Conservation (phyloP, 2,329 filamentous ascomycete species). For the Scleromitrula shiraiana region DNA sequence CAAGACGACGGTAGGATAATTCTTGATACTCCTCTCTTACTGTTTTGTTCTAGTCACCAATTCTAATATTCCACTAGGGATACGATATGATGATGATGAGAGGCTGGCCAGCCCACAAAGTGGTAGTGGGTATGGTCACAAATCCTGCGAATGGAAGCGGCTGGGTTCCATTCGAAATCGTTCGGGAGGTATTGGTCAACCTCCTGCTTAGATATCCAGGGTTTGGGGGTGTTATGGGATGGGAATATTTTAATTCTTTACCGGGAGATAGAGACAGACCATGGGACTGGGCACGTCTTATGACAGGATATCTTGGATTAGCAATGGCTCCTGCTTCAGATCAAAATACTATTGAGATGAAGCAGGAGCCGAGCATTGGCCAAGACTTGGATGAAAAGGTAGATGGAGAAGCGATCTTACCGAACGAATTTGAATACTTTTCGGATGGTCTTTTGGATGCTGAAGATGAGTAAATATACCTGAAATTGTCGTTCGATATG, state of each 20-base stretch:
- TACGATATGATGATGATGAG: constrained; percentile 47
- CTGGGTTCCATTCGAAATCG: constrained; percentile 50
- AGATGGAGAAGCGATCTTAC: constrained; percentile 13
- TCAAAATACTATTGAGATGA: not conserved
- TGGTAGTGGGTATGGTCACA: constrained; percentile 77
- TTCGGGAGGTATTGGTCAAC: constrained; percentile 48
- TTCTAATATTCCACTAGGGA: constrained; percentile 27
- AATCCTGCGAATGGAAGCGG: constrained; percentile 66
- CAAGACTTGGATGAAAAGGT: constrained; percentile 8
- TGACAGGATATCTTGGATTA: constrained; percentile 33
- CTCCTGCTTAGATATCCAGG: constrained; percentile 52
- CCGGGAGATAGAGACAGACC: constrained; percentile 55
- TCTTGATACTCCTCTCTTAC: no score
- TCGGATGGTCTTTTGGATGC: constrained; percentile 15
- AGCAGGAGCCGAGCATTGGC: not conserved
- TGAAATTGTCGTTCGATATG: not conserved
- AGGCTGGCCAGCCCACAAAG: constrained; percentile 64
- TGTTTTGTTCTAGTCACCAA: no score
- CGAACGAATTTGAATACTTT: constrained; percentile 17
- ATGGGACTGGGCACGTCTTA: constrained; percentile 70
- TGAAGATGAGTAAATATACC: constrained; percentile 2
- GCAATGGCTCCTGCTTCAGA: not conserved
- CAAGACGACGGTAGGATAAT: constrained; percentile 31
- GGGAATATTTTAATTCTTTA: constrained; percentile 86
- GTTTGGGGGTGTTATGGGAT: constrained; percentile 87